Evolutionary conservation across 768 basidiomycete genomes (phyloP).

Genomic region (Neoboletus brunneissimus): DNA sequence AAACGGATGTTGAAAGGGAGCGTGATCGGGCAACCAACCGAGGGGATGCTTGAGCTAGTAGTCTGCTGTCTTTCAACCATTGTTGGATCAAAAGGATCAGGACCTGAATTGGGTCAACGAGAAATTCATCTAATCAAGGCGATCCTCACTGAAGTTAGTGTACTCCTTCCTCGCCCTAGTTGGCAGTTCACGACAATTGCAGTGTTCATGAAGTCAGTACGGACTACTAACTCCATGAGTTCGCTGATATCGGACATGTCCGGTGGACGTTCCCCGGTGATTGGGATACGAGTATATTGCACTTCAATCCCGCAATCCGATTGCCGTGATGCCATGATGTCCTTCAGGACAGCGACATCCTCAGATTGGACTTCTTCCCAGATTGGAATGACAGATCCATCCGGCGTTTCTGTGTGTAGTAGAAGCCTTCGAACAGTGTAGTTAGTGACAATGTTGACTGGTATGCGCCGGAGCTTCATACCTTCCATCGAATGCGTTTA

Average conservation of each 20-base stretch:
- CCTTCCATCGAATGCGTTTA: conserved; percentile 82
- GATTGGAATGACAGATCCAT: conserved; percentile 86
- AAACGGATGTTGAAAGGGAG: conserved; percentile 41
- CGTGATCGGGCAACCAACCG: conserved; percentile 35
- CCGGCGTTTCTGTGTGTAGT: conserved; percentile 83
- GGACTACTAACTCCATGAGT: conserved; percentile 74
- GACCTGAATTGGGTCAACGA: conserved; percentile 43
- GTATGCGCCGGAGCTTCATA: conserved; percentile 28
- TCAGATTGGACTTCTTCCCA: conserved; percentile 85
- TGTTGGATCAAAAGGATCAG: conserved; percentile 79
- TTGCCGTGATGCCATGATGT: conserved; percentile 72
- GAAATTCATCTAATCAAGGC: background rate
- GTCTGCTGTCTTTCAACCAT: conserved; percentile 59
- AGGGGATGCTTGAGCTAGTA: conserved; percentile 32
- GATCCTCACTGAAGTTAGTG: conserved; percentile 72
- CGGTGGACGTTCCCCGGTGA: conserved; percentile 85
- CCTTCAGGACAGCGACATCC: conserved; percentile 79
- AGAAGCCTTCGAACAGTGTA: conserved; percentile 52
- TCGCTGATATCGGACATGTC: conserved; percentile 74
- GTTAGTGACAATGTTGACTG: background rate
- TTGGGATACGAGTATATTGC: conserved; percentile 81
- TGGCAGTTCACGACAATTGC: conserved; percentile 96
- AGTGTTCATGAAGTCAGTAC: conserved; percentile 62
- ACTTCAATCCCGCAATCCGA: conserved; percentile 54
- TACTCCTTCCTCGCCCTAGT: conserved; percentile 88